A percentile compares a stretch with the other conserved stretches of the same genome.
phyloP scores from a whole-genome alignment of 192 early-diverging fungal genomes.

The Podila epicladia region DNA sequence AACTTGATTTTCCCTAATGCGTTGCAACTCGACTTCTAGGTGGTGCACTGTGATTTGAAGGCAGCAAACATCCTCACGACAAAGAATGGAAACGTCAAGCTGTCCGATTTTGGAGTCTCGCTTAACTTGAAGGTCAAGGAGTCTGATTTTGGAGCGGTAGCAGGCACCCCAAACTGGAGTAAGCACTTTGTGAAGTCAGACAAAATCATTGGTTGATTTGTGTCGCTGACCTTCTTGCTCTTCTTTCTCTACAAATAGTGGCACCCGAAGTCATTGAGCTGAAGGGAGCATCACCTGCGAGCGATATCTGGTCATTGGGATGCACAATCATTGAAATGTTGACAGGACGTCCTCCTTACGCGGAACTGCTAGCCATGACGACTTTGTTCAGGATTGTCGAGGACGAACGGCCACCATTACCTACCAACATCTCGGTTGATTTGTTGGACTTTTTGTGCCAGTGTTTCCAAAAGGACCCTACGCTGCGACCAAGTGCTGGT shows the following conservation, averaged over 20 bases:
- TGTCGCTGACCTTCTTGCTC: not conserved
- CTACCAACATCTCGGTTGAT: conserved; percentile 79
- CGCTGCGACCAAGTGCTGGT: conserved; percentile 74
- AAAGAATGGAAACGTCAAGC: conserved; percentile 95
- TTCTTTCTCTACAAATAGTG: conserved; percentile 51
- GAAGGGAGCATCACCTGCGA: conserved; percentile 85
- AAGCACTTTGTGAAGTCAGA: conserved; percentile 3
- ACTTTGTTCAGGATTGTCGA: conserved; percentile 96
- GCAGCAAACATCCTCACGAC: conserved; percentile 97
- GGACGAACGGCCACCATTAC: conserved; percentile 88
- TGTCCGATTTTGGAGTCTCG: conserved; percentile 97
- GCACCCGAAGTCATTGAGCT: conserved; percentile 94
- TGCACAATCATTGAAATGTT: conserved; percentile 95
- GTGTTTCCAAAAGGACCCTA: conserved; percentile 89
- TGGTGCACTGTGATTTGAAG: conserved; percentile 96
- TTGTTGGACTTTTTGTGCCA: conserved; percentile 82
- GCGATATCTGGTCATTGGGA: conserved; percentile 95
- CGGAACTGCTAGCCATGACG: conserved; percentile 85
- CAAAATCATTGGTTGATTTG: not conserved
- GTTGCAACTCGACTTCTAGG: conserved; percentile 30
- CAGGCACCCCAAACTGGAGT: conserved; percentile 89
- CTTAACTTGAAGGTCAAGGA: conserved; percentile 79
- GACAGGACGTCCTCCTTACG: conserved; percentile 93
- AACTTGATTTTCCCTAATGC: too few species aligned
- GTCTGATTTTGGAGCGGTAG: conserved; percentile 72